Percentiles rank a stretch among this genome's conserved stretches.
phyloP scores from a whole-genome alignment of 2,329 filamentous ascomycete species.

The Sphaerulina vaccinii region DNA sequence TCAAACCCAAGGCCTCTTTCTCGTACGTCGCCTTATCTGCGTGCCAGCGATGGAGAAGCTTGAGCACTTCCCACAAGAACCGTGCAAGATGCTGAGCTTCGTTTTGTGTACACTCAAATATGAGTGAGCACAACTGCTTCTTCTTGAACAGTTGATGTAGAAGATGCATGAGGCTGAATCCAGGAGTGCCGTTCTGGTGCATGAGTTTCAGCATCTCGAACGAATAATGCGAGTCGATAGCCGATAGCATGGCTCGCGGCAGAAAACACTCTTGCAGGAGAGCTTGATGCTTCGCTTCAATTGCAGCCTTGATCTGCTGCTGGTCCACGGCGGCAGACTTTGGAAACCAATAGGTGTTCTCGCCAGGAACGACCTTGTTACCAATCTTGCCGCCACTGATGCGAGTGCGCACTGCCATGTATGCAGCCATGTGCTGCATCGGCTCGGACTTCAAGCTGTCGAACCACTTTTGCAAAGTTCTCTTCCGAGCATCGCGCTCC shows the following conservation, averaged over 20 bases:
- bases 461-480: conserved; percentile 66
- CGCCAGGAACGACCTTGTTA: conserved; percentile 25
- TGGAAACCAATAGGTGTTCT: conserved; percentile 65
- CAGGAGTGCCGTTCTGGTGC: conserved; percentile 77
- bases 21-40: conserved; percentile 72
- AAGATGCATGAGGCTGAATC: conserved; percentile 81
- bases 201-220: conserved; percentile 85
- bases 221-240: conserved; percentile 83
- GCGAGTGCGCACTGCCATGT: conserved; percentile 65
- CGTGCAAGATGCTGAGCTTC: conserved; percentile 92
- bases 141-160: conserved; percentile 82
- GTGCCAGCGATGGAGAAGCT: conserved; percentile 83
- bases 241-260: conserved; percentile 80
- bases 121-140: conserved; percentile 74
- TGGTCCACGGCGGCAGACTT: conserved; percentile 20
- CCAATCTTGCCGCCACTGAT: conserved; percentile 73
- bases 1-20: conserved; percentile 71
- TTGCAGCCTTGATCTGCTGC: conserved; percentile 37
- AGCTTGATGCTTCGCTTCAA: conserved; percentile 66
- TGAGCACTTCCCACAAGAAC: conserved; percentile 78
- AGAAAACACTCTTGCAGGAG: conserved; percentile 88
- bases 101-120: conserved; percentile 84
- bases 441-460: conserved; percentile 72
- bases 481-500: conserved; percentile 69
- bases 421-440: conserved; percentile 65